A percentile compares a stretch with the other conserved stretches of the same genome.
Conservation (phyloP, 2,329 filamentous ascomycete genomes). For the Tolypocladium capitatum region DNA sequence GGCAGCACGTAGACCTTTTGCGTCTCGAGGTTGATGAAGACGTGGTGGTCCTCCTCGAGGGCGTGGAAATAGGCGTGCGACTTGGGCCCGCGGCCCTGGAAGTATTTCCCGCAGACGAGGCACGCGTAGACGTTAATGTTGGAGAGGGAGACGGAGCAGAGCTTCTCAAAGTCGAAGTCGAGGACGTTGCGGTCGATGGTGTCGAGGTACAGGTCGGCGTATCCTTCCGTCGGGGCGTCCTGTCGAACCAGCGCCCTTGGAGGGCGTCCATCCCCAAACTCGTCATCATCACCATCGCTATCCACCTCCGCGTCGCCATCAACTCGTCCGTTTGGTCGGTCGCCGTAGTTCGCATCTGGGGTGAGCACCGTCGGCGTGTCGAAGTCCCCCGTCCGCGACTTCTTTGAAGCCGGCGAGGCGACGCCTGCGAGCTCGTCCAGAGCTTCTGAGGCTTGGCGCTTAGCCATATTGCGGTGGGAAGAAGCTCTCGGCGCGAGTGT, state of each 20-base stretch:
- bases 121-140: constrained; percentile 99
- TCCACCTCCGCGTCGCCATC: constrained; percentile 12
- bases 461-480: constrained; percentile 23
- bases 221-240: constrained; percentile 69
- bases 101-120: constrained; percentile 95
- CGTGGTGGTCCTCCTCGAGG: constrained; percentile 88
- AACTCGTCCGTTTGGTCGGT: background rate
- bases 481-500: background rate
- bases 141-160: constrained; percentile 88
- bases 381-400: constrained; percentile 37
- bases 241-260: constrained; percentile 48
- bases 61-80: constrained; percentile 97
- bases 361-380: constrained; percentile 17
- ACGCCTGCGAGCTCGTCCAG: constrained; percentile 42
- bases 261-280: constrained; percentile 25
- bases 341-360: background rate
- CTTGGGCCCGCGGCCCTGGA: constrained; percentile 81
- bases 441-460: constrained; percentile 47
- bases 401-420: constrained; percentile 47
- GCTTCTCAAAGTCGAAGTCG: constrained; percentile 98
- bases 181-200: constrained; percentile 87
- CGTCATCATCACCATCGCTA: constrained; percentile 19
- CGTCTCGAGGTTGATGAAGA: constrained; percentile 94
- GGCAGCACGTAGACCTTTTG: constrained; percentile 86
- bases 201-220: constrained; percentile 92